Evolutionary conservation across 2,329 filamentous ascomycete species (phyloP).

Genomic region (Pseudogymnoascus sp.): DNA sequence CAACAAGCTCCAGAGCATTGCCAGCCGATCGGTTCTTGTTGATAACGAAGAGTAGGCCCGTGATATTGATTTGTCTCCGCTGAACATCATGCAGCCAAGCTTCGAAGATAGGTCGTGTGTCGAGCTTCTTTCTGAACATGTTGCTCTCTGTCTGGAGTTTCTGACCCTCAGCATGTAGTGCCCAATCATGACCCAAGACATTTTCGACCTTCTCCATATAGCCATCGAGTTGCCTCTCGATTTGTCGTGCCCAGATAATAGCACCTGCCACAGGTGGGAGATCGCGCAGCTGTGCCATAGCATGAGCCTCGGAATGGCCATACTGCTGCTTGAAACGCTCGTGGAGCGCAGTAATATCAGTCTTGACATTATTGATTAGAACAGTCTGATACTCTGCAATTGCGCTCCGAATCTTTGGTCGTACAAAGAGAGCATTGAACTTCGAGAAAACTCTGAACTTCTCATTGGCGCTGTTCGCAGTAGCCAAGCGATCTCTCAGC

Average conservation of each 20-base stretch:
- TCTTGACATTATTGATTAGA: conserved; percentile 95
- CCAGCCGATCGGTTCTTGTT: conserved; percentile 81
- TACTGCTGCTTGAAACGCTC: conserved; percentile 99
- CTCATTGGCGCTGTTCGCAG: conserved; percentile 94
- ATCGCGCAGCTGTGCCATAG: conserved; percentile 95
- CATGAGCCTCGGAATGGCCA: conserved; percentile 92
- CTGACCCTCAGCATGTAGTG: conserved; percentile 86
- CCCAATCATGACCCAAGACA: conserved; percentile 91
- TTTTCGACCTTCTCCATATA: conserved; percentile 99
- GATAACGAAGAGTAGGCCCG: conserved; percentile 86
- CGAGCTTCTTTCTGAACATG: conserved; percentile 91
- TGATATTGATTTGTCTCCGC: conserved; percentile 80
- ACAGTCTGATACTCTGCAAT: conserved; percentile 98
- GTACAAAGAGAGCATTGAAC: conserved; percentile 97
- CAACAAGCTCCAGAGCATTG: conserved; percentile 76
- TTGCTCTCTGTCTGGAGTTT: conserved; percentile 87
- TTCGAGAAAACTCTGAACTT: conserved; percentile 99
- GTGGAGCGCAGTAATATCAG: conserved; percentile 86
- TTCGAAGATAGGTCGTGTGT: conserved; percentile 88
- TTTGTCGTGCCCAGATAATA: conserved; percentile 96
- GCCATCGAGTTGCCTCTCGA: conserved; percentile 86
- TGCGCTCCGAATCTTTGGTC: conserved; percentile 96
- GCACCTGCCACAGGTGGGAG: conserved; percentile 91
- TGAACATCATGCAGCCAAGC: conserved; percentile 91
- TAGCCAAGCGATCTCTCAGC: conserved; percentile 83